These are phyloP conservation scores for Lentinula guzmanii DNA, from an alignment of 768 basidiomycete species.

Conservation along the genomic window DNA sequence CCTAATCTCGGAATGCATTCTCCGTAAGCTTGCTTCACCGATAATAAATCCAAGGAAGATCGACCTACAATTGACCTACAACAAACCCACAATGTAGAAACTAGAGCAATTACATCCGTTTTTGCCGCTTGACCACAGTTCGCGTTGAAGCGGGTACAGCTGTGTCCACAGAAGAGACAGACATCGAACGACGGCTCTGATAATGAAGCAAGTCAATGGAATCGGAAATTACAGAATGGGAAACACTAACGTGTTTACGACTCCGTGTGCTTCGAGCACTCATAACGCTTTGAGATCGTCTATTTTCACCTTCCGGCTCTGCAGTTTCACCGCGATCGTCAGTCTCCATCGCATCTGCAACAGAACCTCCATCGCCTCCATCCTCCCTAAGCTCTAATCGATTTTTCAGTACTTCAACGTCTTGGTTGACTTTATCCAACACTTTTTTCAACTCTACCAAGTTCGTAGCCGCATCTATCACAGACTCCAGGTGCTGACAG, in stretches of 20 bases:
- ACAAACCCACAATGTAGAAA: not conserved
- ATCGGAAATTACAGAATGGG: not conserved
- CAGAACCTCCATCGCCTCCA: constrained; percentile 27
- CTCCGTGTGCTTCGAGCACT: constrained; percentile 51
- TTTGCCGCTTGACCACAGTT: constrained; percentile 52
- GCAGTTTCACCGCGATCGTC: constrained; percentile 35
- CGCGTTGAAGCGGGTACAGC: constrained; percentile 44
- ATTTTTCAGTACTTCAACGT: constrained; percentile 65
- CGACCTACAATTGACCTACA: not conserved
- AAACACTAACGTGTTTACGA: constrained; percentile 51
- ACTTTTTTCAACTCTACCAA: constrained; percentile 87
- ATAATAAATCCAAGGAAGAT: no score
- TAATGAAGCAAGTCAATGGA: not conserved
- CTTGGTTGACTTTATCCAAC: constrained; percentile 82
- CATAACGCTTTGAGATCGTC: constrained; percentile 59
- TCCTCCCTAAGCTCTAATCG: constrained; percentile 50
- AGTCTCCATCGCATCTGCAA: constrained; percentile 37
- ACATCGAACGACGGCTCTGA: constrained; percentile 60
- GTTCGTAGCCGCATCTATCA: constrained; percentile 65
- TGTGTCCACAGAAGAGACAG: constrained; percentile 73
- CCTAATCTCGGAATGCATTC: no score
- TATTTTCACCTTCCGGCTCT: constrained; percentile 39
- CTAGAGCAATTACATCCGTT: constrained; percentile 31
- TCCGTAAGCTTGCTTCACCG: no score
- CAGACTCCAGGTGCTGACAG: constrained; percentile 60